Percentiles rank a stretch among this genome's conserved stretches.
These are phyloP conservation scores for Xylariomycetidae sp. DNA, from an alignment of 2,329 filamentous ascomycete species.

Conservation along the genomic window DNA sequence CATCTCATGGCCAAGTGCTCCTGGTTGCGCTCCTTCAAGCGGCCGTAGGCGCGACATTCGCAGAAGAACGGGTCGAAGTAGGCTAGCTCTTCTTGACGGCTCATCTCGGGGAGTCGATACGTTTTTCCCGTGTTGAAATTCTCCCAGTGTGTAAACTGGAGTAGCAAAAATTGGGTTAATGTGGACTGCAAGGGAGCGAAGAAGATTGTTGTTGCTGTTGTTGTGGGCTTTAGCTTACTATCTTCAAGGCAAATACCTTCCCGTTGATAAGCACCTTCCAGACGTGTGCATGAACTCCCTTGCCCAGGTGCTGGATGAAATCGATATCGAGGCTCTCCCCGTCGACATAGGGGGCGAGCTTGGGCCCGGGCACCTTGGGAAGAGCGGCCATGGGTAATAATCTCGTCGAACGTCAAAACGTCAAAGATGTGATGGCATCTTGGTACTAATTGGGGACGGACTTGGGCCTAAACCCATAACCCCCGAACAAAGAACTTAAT, in stretches of 20 bases:
- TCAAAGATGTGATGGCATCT: too few species aligned
- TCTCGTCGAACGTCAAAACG: too few species aligned
- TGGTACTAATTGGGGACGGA: too few species aligned
- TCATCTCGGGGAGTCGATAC: background rate
- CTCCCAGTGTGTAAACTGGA: background rate
- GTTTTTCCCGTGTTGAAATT: background rate
- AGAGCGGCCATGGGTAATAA: too few species aligned
- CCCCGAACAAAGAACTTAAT: too few species aligned
- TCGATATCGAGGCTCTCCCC: background rate
- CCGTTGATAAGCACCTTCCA: constrained; percentile 8
- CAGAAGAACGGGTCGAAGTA: background rate
- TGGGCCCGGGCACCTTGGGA: constrained; percentile 3
- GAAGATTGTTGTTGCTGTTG: too few species aligned
- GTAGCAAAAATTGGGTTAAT: background rate
- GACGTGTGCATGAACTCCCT: constrained; percentile 2
- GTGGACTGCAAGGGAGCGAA: too few species aligned
- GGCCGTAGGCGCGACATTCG: background rate
- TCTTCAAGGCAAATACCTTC: constrained; percentile 5
- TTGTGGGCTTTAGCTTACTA: too few species aligned
- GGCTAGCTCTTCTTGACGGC: background rate
- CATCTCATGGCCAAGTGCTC: background rate
- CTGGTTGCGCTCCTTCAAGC: background rate
- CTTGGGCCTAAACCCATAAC: too few species aligned
- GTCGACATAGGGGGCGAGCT: constrained; percentile 1
- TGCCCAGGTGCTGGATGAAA: constrained; percentile 1